These are phyloP conservation scores for Pseudocercospora fuligena DNA, from an alignment of 2,329 filamentous ascomycete genomes.

Conservation along the genomic window DNA sequence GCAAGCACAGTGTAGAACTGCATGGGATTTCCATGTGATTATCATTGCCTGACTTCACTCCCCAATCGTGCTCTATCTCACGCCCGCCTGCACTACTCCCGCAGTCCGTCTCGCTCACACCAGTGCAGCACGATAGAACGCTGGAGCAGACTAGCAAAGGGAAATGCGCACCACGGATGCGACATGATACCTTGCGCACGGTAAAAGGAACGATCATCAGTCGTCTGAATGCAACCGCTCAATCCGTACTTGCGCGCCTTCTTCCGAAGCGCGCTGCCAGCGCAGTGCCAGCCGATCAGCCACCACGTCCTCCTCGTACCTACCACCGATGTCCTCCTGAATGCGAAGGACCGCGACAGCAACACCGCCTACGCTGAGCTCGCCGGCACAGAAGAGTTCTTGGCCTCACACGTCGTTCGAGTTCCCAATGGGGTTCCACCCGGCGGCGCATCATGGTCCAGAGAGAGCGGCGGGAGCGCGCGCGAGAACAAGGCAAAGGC, in stretches of 20 bases:
- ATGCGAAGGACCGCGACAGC: conserved; percentile 84
- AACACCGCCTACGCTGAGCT: conserved; percentile 78
- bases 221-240: conserved; percentile 63
- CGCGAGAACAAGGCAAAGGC: conserved; percentile 91
- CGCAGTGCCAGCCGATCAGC: conserved; percentile 88
- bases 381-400: conserved; percentile 88
- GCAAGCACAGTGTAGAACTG: neutral
- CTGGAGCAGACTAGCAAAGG: neutral
- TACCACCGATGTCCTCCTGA: conserved; percentile 87
- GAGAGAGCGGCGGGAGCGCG: conserved; percentile 51
- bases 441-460: conserved; percentile 47
- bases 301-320: conserved; percentile 94
- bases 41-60: neutral
- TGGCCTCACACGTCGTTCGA: conserved; percentile 94
- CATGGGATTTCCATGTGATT: neutral
- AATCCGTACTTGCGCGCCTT: conserved; percentile 98
- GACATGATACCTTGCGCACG: neutral
- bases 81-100: neutral
- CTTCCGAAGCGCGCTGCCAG: conserved; percentile 91
- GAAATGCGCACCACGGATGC: conserved; percentile 9
- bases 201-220: neutral
- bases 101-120: neutral
- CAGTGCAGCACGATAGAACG: conserved; percentile 1
- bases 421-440: conserved; percentile 65
- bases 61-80: neutral